phyloP scores from a whole-genome alignment of 768 basidiomycete genomes.

The Galerina sulciceps region DNA sequence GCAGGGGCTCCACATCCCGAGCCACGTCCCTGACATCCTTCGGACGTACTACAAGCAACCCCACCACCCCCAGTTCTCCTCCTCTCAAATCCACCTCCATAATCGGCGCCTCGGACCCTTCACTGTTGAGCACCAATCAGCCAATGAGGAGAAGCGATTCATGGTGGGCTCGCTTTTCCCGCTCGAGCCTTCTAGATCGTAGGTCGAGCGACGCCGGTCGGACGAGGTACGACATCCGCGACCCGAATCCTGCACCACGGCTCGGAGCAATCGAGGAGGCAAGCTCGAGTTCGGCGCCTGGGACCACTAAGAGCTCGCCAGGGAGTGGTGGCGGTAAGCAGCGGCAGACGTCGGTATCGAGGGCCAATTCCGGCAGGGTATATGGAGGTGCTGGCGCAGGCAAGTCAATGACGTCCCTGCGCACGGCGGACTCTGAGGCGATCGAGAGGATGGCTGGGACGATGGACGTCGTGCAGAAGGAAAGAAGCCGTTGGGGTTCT shows the following conservation, averaged over 20 bases:
- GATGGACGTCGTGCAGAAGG: constrained; percentile 72
- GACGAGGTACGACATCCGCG: constrained; percentile 61
- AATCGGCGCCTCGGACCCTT: constrained; percentile 42
- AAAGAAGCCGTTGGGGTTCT: constrained; percentile 33
- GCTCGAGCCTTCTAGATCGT: constrained; percentile 66
- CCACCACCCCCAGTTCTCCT: constrained; percentile 7
- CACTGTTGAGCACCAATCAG: constrained; percentile 32
- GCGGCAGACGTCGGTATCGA: constrained; percentile 3
- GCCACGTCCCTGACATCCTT: constrained; percentile 33
- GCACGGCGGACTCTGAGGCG: constrained; percentile 70
- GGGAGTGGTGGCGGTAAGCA: constrained; percentile 9
- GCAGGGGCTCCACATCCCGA: constrained; percentile 24
- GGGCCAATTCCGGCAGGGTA: constrained; percentile 22
- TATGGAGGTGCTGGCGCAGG: constrained; percentile 31
- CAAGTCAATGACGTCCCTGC: constrained; percentile 58
- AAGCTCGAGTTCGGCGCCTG: constrained; percentile 37
- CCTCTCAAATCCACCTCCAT: constrained; percentile 41
- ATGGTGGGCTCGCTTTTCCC: constrained; percentile 81
- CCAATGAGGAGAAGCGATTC: constrained; percentile 68
- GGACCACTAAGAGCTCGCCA: constrained; percentile 6
- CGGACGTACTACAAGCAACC: constrained; percentile 15
- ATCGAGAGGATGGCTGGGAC: constrained; percentile 67
- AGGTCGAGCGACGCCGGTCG: constrained; percentile 44
- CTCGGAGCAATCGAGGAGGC: constrained; percentile 64
- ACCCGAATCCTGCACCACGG: constrained; percentile 78